Conservation (phyloP, 495 filamentous ascomycete genomes). For the Cercophora scortea region DNA sequence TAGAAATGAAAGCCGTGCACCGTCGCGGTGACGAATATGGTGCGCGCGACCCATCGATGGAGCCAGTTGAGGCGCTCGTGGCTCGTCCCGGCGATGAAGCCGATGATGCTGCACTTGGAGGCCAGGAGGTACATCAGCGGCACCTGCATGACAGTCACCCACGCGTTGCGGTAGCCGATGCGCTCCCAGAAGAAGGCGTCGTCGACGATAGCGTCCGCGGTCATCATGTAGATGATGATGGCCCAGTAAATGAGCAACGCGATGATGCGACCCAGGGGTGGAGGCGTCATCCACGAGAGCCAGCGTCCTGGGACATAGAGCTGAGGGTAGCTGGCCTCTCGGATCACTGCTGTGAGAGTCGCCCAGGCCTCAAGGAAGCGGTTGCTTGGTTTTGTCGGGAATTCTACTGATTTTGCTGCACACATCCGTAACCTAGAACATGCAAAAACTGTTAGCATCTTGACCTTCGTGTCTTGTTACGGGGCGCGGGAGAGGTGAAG, state of each 20-base stretch:
- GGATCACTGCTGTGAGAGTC: constrained; percentile 57
- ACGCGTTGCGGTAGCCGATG: constrained; percentile 69
- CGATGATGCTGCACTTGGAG: constrained; percentile 70
- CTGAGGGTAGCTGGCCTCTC: constrained; percentile 62
- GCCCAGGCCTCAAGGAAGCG: constrained; percentile 49
- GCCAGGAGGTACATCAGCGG: constrained; percentile 73
- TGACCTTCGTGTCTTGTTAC: background rate
- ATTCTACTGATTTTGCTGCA: constrained; percentile 29
- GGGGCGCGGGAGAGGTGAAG: background rate
- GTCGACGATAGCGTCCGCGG: constrained; percentile 34
- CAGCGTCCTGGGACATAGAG: constrained; percentile 43
- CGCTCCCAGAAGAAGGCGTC: constrained; percentile 52
- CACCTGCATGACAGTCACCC: constrained; percentile 72
- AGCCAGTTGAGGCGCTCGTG: constrained; percentile 79
- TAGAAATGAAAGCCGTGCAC: constrained; percentile 72
- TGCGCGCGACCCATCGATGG: constrained; percentile 72
- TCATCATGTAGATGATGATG: constrained; percentile 51
- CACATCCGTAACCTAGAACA: constrained; percentile 29
- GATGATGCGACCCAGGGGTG: constrained; percentile 49
- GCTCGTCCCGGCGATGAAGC: constrained; percentile 56
- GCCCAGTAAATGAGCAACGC: constrained; percentile 48
- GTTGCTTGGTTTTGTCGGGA: constrained; percentile 60
- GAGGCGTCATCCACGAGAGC: constrained; percentile 43
- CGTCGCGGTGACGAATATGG: constrained; percentile 64
- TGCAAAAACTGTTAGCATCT: background rate